Conservation (phyloP, 495 filamentous ascomycete genomes). For the Penicillium desertorum region DNA sequence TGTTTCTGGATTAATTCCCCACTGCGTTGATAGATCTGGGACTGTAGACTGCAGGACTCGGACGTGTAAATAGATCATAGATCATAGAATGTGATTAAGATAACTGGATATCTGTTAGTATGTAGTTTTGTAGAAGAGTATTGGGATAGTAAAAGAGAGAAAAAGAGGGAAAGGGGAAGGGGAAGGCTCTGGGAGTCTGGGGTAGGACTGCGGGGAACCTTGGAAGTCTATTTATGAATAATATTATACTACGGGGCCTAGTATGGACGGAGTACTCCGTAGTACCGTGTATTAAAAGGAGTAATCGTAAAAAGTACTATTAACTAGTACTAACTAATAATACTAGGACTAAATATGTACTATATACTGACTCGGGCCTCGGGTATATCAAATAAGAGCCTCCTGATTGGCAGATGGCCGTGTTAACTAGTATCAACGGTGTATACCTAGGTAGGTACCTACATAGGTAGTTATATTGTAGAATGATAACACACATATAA, state of each 20-base stretch:
- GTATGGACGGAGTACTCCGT: too few relatives aligned
- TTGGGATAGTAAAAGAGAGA: not conserved
- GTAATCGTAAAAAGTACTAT: not conserved
- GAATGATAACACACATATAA: too few relatives aligned
- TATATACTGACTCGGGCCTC: not conserved
- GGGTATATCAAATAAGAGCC: constrained; percentile 16
- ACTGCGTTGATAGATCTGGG: constrained; percentile 27
- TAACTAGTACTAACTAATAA: too few relatives aligned
- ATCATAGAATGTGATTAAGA: constrained; percentile 23
- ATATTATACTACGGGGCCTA: too few relatives aligned
- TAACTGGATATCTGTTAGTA: not conserved
- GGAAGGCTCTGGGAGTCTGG: constrained; percentile 11
- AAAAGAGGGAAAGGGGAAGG: constrained; percentile 3
- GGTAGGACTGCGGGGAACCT: constrained; percentile 30
- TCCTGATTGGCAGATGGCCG: constrained; percentile 16
- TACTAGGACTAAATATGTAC: not conserved
- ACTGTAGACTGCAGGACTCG: constrained; percentile 1
- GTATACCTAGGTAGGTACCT: not conserved
- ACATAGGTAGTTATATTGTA: not conserved
- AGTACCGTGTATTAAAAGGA: not conserved
- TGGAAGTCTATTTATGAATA: too few relatives aligned
- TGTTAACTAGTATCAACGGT: constrained; percentile 15
- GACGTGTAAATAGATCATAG: constrained; percentile 35
- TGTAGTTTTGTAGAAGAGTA: not conserved
- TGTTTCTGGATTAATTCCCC: constrained; percentile 25